Conservation (phyloP, 2,329 filamentous ascomycete species). For the Basipetospora chlamydospora region DNA sequence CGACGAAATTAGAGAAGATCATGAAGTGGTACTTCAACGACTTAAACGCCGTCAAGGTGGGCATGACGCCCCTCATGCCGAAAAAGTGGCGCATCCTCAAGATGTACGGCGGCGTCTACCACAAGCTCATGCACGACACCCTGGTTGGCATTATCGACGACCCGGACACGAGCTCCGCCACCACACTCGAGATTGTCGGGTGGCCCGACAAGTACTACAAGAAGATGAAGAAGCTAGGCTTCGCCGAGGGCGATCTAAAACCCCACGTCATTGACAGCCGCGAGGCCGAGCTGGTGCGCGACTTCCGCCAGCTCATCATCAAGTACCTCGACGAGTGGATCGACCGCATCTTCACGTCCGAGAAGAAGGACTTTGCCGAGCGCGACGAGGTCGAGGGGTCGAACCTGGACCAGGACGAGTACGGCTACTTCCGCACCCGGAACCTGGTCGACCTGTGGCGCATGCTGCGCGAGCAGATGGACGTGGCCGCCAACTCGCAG, state of each 20-base stretch:
- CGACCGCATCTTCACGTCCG: slow-evolving; percentile 74
- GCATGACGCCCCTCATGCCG: slow-evolving; percentile 83
- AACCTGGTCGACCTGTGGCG: slow-evolving; percentile 92
- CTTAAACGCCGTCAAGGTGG: slow-evolving; percentile 82
- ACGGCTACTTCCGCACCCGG: slow-evolving; percentile 82
- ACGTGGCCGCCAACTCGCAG: slow-evolving; percentile 70
- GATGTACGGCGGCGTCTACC: slow-evolving; percentile 83
- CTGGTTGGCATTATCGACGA: slow-evolving; percentile 73
- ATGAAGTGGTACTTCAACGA: slow-evolving; percentile 98
- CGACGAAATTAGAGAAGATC: slow-evolving; percentile 68
- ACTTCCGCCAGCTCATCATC: slow-evolving; percentile 91
- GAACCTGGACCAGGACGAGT: slow-evolving; percentile 74
- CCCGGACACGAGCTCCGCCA: slow-evolving; percentile 66
- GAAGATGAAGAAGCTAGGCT: slow-evolving; percentile 86
- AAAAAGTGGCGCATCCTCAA: slow-evolving; percentile 94
- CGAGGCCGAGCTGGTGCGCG: slow-evolving; percentile 77
- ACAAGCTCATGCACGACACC: slow-evolving; percentile 90
- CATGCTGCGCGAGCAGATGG: slow-evolving; percentile 87
- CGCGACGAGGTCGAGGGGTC: slow-evolving; percentile 57
- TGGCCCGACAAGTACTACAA: slow-evolving; percentile 94
- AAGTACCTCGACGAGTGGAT: slow-evolving; percentile 96
- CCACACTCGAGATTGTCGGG: slow-evolving; percentile 82
- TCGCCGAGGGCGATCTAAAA: slow-evolving; percentile 57
- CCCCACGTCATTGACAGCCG: slow-evolving; percentile 85
- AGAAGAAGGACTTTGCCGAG: slow-evolving; percentile 67